These are phyloP conservation scores for Pseudocercospora crystallina DNA, from an alignment of 2,329 filamentous ascomycete species.

Conservation along the genomic window DNA sequence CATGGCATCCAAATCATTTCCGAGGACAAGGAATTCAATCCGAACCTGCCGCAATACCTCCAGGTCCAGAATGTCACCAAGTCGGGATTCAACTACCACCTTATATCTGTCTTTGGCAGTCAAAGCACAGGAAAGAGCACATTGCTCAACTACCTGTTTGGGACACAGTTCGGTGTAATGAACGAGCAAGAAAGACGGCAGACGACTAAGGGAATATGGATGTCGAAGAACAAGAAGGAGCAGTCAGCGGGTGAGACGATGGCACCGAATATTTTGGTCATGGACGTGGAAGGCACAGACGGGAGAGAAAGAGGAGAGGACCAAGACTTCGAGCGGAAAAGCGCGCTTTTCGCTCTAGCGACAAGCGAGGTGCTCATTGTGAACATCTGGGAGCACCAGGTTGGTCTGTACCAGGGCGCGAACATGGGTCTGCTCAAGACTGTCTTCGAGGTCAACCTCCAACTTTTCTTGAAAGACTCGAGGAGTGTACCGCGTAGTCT, in stretches of 20 bases:
- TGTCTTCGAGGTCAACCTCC: constrained; percentile 97
- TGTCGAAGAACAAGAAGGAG: constrained; percentile 87
- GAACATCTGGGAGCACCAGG: constrained; percentile 99
- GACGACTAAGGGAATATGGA: constrained; percentile 99
- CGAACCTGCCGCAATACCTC: constrained; percentile 78
- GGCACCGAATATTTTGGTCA: constrained; percentile 97
- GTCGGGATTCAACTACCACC: constrained; percentile 97
- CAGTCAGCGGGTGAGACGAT: constrained; percentile 58
- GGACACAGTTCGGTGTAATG: constrained; percentile 97
- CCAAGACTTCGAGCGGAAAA: constrained; percentile 98
- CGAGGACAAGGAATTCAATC: constrained; percentile 95
- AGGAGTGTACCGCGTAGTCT: constrained; percentile 88
- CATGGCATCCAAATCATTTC: constrained; percentile 97
- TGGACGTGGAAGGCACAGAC: constrained; percentile 98
- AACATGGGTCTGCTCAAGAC: constrained; percentile 99
- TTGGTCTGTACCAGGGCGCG: constrained; percentile 94
- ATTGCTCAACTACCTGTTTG: constrained; percentile 91
- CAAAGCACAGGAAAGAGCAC: constrained; percentile 99
- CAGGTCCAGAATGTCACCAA: constrained; percentile 75
- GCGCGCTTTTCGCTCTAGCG: constrained; percentile 91
- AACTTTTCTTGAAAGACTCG: constrained; percentile 93
- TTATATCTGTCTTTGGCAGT: constrained; percentile 97
- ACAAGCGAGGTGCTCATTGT: constrained; percentile 97
- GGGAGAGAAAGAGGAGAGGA: constrained; percentile 95
- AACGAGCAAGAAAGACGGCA: constrained; percentile 89